Evolutionary conservation across 1,139 yeast genomes (phyloP).

Genomic region (Meyerozyma guilliermondii): DNA sequence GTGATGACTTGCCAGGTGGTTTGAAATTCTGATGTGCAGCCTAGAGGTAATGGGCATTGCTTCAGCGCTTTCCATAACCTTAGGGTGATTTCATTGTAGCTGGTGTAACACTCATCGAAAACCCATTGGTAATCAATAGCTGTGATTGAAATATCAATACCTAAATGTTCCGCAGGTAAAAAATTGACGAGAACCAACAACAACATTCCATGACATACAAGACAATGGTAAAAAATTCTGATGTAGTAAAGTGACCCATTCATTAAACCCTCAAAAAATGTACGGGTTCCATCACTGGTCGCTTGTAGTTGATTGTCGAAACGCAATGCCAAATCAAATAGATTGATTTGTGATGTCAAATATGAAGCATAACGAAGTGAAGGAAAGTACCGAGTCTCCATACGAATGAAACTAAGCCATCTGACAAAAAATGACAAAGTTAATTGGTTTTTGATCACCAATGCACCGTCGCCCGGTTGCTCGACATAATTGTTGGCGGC

Average conservation of each 20-base stretch:
- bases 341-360: slow-evolving; percentile 20
- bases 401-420: slow-evolving; percentile 28
- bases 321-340: slow-evolving; percentile 22
- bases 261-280: slow-evolving; percentile 10
- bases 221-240: slow-evolving; percentile 16
- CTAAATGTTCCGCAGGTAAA: slow-evolving; percentile 1
- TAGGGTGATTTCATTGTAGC: background rate
- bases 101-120: slow-evolving; percentile 3
- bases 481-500: slow-evolving; percentile 3
- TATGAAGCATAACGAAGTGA: slow-evolving; percentile 26
- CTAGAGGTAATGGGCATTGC: background rate
- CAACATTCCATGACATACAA: slow-evolving; percentile 21
- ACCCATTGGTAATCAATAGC: slow-evolving; percentile 7
- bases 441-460: slow-evolving; percentile 19
- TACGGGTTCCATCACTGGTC: slow-evolving; percentile 9
- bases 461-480: slow-evolving; percentile 9
- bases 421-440: slow-evolving; percentile 17
- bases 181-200: slow-evolving; percentile 17
- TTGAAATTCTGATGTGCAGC: slow-evolving; percentile 2
- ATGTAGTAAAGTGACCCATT: slow-evolving; percentile 11
- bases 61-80: background rate
- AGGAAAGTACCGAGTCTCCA: slow-evolving; percentile 30
- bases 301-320: slow-evolving; percentile 14
- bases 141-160: slow-evolving; percentile 9
- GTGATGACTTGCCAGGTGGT: slow-evolving; percentile 6